These are phyloP conservation scores for Elsinoe perseae DNA, from an alignment of 2,329 filamentous ascomycete species.

Conservation along the genomic window DNA sequence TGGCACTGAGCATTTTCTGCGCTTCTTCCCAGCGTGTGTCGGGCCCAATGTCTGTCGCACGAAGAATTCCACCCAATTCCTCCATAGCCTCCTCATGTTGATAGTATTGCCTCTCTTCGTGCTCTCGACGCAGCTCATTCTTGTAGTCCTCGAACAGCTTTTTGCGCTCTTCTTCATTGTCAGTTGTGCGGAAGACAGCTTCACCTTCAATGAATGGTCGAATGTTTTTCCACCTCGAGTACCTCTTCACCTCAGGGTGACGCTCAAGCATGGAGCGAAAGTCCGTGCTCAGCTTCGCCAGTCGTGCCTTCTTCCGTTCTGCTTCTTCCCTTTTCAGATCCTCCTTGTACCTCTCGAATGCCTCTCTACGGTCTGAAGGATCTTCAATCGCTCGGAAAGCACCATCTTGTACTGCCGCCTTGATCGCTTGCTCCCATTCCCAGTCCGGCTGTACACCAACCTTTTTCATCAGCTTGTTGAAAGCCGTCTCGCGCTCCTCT, in stretches of 20 bases:
- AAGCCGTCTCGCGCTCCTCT: slow-evolving; percentile 88
- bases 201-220: slow-evolving; percentile 90
- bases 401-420: slow-evolving; percentile 76
- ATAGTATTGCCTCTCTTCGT: slow-evolving; percentile 66
- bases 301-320: slow-evolving; percentile 84
- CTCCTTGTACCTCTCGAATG: slow-evolving; percentile 91
- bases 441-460: slow-evolving; percentile 83
- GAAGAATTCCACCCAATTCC: slow-evolving; percentile 69
- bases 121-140: slow-evolving; percentile 68
- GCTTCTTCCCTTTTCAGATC: slow-evolving; percentile 89
- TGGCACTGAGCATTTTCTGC: slow-evolving; percentile 69
- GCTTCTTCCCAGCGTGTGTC: slow-evolving; percentile 94
- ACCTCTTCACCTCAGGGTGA: slow-evolving; percentile 94
- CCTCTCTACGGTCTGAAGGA: slow-evolving; percentile 78
- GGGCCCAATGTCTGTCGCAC: slow-evolving; percentile 74
- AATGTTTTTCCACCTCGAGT: slow-evolving; percentile 94
- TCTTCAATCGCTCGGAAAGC: slow-evolving; percentile 92
- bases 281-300: slow-evolving; percentile 84
- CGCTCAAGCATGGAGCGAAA: slow-evolving; percentile 94
- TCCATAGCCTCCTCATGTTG: slow-evolving; percentile 75
- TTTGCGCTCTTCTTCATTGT: slow-evolving; percentile 76
- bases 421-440: slow-evolving; percentile 85
- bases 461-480: slow-evolving; percentile 80
- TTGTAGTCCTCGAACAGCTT: slow-evolving; percentile 94
- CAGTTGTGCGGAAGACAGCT: slow-evolving; percentile 87